Conservation (phyloP, 768 basidiomycete species). For the Mycena crocata region DNA sequence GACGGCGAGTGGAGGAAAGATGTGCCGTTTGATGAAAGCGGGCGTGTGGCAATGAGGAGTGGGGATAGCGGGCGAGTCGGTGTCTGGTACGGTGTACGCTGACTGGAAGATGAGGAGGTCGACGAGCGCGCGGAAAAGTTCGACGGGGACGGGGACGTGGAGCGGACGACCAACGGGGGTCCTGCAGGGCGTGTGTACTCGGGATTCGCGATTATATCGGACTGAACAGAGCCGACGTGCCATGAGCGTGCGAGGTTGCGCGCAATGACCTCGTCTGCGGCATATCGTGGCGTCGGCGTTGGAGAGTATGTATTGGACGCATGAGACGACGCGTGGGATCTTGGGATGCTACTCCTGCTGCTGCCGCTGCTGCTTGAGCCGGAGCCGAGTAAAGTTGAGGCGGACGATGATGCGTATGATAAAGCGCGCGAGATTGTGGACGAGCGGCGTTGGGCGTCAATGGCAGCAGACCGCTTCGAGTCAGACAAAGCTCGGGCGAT, state of each 20-base stretch:
- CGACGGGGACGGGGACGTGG: conserved; percentile 14
- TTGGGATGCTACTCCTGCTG: background rate
- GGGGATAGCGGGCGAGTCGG: conserved; percentile 22
- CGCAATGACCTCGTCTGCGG: conserved; percentile 29
- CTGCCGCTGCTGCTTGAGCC: conserved; percentile 3
- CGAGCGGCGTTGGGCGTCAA: background rate
- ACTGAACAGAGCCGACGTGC: conserved; percentile 19
- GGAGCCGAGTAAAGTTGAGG: conserved; percentile 19
- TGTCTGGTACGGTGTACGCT: conserved; percentile 1
- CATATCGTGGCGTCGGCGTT: conserved; percentile 25
- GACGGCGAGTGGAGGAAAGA: background rate
- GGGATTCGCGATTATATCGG: conserved; percentile 6
- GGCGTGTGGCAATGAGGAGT: conserved; percentile 7
- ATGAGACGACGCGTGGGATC: background rate
- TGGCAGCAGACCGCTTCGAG: background rate
- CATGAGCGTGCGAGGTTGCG: conserved; percentile 20
- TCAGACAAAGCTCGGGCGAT: conserved; percentile 27
- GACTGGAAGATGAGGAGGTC: background rate
- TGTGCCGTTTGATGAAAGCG: conserved; percentile 7
- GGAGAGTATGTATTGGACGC: background rate
- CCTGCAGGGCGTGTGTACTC: conserved; percentile 1
- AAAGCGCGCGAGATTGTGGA: conserved; percentile 19
- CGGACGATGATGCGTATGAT: conserved; percentile 6
- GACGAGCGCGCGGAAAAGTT: background rate
- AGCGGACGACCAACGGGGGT: conserved; percentile 22